Evolutionary conservation across 2,329 filamentous ascomycete genomes (phyloP).

Genomic region (Blumeria hordei): DNA sequence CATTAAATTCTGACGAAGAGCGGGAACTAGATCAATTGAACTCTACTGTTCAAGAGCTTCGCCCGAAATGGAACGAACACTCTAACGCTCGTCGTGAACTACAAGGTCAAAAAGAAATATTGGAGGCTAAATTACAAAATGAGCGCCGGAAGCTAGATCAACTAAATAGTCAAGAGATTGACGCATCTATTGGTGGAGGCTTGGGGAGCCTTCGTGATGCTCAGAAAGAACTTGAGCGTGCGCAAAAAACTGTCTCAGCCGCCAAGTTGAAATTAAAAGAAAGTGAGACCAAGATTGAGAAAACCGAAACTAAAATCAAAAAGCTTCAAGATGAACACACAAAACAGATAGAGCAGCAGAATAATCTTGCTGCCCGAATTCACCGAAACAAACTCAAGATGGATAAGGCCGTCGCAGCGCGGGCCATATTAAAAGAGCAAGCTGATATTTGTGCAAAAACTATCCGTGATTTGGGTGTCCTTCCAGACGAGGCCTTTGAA

Average conservation of each 20-base stretch:
- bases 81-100: constrained; percentile 51
- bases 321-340: constrained; percentile 22
- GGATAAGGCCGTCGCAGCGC: constrained; percentile 79
- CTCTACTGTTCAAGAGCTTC: constrained; percentile 43
- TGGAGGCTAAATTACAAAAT: constrained; percentile 77
- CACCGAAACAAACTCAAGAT: constrained; percentile 72
- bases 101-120: constrained; percentile 55
- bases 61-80: constrained; percentile 52
- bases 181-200: constrained; percentile 35
- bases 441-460: constrained; percentile 64
- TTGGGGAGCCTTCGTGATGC: constrained; percentile 47
- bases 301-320: constrained; percentile 17
- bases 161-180: constrained; percentile 51
- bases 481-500: constrained; percentile 82
- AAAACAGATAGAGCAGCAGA: constrained; percentile 45
- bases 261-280: constrained; percentile 47
- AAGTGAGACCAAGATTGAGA: constrained; percentile 50
- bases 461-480: constrained; percentile 75
- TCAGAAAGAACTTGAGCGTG: constrained; percentile 58
- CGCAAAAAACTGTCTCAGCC: constrained; percentile 39
- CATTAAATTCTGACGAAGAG: constrained; percentile 63
- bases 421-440: constrained; percentile 53
- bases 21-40: constrained; percentile 49
- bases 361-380: constrained; percentile 53
- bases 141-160: constrained; percentile 71